Evolutionary conservation across 495 filamentous ascomycete genomes (phyloP), one percentile per base, ranked within the genome.

Genomic region (Hypomontagnella monticulosa): DNA sequence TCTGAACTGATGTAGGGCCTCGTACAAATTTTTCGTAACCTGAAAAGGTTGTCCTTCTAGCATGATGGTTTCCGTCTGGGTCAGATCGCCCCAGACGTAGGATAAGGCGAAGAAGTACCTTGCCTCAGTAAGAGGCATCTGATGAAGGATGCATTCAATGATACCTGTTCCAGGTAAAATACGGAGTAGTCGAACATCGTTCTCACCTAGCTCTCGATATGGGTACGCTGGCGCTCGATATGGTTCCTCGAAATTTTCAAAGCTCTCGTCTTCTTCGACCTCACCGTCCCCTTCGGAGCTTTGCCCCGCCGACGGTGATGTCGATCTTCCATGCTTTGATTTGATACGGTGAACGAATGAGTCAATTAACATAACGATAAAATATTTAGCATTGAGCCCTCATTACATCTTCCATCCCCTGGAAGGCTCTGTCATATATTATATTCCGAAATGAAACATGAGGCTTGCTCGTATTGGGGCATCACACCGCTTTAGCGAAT

Each of bases 71-170:
- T n/a, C 18, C 41, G 12, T 37, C 2, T 56, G 8, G 1, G 16
- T 38, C 18, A 14, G 0, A 47, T 71, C 65, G 5, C 69, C 69
- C 69, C 69, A 71, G 6, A 71, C 69, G 14, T 71, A 71, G 30
- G 69, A 71, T 37, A 71, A 46, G 14, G 65, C 27, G 19, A 41
- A 41, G 48, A 63, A 71, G 32, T 0, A 16, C 1, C 10, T 41
- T 1, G n/a, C 40, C 11, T 46, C 32, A 20, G 34, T 38, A 3
- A 67, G 10, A 49, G 61, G 57, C 8, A 70, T 50, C 14, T 70
- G 61, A 9, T 63, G 41, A 33, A 70, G 57, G 12, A 38, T 16
- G 30, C 67, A 70, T 14, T 66, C 57, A 1, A 70, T 49, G 0
- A 4, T 40, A 9, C 32, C 67, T 0, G 48, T 50, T 27, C 58